A percentile compares a stretch with the other conserved stretches of the same genome.
Conservation (phyloP, 768 basidiomycete genomes). For the Gymnopilus dilepis region DNA sequence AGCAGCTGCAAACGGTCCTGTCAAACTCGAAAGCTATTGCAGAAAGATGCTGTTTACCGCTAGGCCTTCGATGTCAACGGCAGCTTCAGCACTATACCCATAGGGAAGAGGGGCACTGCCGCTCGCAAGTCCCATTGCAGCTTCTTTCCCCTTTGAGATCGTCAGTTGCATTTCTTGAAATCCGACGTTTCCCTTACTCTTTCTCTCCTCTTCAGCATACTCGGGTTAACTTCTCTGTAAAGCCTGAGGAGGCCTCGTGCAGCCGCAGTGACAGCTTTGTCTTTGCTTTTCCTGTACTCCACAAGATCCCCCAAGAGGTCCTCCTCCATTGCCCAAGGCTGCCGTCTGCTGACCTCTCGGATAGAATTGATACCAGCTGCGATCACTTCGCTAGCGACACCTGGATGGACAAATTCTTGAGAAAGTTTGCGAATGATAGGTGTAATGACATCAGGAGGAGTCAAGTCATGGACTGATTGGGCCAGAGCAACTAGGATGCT, state of each 20-base stretch:
- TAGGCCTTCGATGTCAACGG: conserved; percentile 89
- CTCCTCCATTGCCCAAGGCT: conserved; percentile 97
- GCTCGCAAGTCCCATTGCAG: conserved; percentile 72
- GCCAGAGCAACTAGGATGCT: conserved; percentile 93
- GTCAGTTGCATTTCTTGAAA: conserved; percentile 11
- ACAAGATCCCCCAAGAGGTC: conserved; percentile 91
- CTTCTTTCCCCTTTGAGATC: conserved; percentile 80
- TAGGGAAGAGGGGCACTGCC: conserved; percentile 77
- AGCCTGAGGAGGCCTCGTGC: conserved; percentile 86
- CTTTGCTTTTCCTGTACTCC: conserved; percentile 93
- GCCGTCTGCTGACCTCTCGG: conserved; percentile 90
- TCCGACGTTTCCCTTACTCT: conserved; percentile 52
- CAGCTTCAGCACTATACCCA: conserved; percentile 76
- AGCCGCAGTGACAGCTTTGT: conserved; percentile 91
- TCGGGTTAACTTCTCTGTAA: conserved; percentile 96
- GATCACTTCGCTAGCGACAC: conserved; percentile 94
- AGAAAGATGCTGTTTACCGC: conserved; percentile 54
- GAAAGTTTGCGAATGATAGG: conserved; percentile 93
- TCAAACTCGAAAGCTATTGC: conserved; percentile 2
- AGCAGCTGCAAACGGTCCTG: conserved; percentile 62
- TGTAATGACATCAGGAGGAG: conserved; percentile 89
- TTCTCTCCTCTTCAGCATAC: conserved; percentile 87
- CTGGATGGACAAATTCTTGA: conserved; percentile 96
- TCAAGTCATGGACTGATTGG: conserved; percentile 93
- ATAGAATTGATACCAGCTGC: conserved; percentile 97